Conservation (phyloP, 2,329 filamentous ascomycete species). For the Pezicula carpinea region DNA sequence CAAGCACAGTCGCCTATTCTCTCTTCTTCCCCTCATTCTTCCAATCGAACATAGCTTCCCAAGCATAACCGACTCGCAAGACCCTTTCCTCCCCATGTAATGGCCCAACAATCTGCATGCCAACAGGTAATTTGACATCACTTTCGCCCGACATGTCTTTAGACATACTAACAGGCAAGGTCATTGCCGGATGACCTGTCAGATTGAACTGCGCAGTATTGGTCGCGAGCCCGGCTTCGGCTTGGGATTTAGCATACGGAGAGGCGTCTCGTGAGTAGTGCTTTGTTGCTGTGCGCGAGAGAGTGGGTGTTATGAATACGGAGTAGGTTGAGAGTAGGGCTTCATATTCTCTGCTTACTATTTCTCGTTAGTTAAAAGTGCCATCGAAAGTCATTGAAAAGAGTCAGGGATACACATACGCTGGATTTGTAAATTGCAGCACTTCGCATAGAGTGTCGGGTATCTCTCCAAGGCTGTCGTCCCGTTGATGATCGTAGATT, state of each 20-base stretch:
- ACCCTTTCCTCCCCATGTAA: conserved; percentile 44
- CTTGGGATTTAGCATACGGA: conserved; percentile 38
- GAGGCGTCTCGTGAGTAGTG: conserved; percentile 35
- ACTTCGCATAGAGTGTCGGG: conserved; percentile 40
- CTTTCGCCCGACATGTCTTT: conserved; percentile 31
- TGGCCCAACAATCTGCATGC: conserved; percentile 49
- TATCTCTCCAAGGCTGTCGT: conserved; percentile 38
- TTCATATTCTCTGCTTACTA: conserved; percentile 34
- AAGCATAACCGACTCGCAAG: conserved; percentile 38
- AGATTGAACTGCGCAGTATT: conserved; percentile 53
- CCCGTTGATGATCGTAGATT: conserved; percentile 48
- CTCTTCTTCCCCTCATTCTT: conserved; percentile 10
- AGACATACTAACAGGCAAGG: conserved; percentile 43
- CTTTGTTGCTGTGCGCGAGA: conserved; percentile 32
- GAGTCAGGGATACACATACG: not conserved
- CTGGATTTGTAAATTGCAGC: conserved; percentile 31
- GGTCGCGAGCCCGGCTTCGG: conserved; percentile 47
- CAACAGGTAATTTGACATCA: conserved; percentile 39
- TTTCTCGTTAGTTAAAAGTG: conserved; percentile 39
- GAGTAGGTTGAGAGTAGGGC: conserved; percentile 32
- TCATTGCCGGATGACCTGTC: conserved; percentile 50
- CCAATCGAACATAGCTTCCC: conserved; percentile 42
- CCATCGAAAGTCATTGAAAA: conserved; percentile 26
- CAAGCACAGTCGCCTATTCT: too few species aligned
- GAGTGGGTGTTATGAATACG: conserved; percentile 35